A percentile compares a stretch with the other conserved stretches of the same genome.
phyloP scores from a whole-genome alignment of 2,329 filamentous ascomycete genomes.

The Grosmannia serpens region DNA sequence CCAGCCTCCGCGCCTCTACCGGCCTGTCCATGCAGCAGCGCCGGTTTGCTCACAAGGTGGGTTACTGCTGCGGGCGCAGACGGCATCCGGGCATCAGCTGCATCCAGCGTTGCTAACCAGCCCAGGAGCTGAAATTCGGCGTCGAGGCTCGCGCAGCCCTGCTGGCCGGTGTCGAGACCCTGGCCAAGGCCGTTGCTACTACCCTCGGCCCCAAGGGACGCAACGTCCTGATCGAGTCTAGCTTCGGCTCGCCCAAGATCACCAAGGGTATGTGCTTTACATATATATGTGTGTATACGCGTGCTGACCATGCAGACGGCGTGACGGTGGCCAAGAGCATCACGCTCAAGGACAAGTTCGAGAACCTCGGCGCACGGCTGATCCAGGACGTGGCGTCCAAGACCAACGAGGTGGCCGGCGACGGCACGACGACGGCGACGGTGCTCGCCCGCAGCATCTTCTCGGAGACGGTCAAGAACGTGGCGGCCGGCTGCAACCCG shows the following conservation, averaged over 20 bases:
- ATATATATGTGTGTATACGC: too few species aligned
- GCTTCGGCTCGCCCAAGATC: constrained; percentile 98
- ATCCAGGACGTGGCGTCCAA: constrained; percentile 98
- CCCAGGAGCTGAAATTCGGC: constrained; percentile 91
- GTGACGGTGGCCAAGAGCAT: constrained; percentile 85
- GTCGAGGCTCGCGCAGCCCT: constrained; percentile 86
- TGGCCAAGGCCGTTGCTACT: constrained; percentile 90
- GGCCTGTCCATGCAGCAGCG: constrained; percentile 68
- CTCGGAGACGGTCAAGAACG: constrained; percentile 99
- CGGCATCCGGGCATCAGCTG: too few species aligned
- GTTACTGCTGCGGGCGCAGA: constrained; percentile 13
- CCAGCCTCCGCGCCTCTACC: constrained; percentile 51
- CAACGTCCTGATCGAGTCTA: constrained; percentile 96
- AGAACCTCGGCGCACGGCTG: constrained; percentile 94
- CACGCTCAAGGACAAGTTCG: constrained; percentile 94
- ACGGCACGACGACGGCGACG: constrained; percentile 95
- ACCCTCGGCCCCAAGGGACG: constrained; percentile 96
- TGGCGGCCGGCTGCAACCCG: constrained; percentile 97
- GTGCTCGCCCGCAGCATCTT: constrained; percentile 97
- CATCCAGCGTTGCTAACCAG: constrained; percentile 6
- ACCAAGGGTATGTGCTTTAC: constrained; percentile 69
- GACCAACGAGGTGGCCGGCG: constrained; percentile 98
- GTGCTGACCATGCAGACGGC: constrained; percentile 38
- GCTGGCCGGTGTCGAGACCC: constrained; percentile 88
- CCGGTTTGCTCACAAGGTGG: constrained; percentile 94